Conservation (phyloP, 768 basidiomycete genomes). For the Mycena olivaceomarginata region DNA sequence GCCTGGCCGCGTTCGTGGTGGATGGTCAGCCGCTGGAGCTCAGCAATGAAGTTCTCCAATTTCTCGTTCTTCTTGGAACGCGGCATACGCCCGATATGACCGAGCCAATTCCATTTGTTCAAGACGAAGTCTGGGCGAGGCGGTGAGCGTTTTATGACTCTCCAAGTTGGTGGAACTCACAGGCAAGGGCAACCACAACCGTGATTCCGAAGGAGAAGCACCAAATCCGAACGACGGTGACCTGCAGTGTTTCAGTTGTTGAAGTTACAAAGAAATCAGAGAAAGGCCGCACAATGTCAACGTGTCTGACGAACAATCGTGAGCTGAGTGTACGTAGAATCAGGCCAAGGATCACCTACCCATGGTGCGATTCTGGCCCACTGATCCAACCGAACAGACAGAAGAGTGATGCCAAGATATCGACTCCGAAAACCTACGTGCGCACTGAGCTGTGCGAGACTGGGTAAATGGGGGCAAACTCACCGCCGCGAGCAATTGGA, state of each 20-base stretch:
- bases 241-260: constrained; percentile 5
- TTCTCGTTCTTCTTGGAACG: constrained; percentile 34
- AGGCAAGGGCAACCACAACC: constrained; percentile 36
- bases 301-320: constrained; percentile 22
- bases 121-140: constrained; percentile 19
- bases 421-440: constrained; percentile 25
- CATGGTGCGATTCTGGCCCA: constrained; percentile 24
- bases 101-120: constrained; percentile 37
- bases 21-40: constrained; percentile 35
- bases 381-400: constrained; percentile 39
- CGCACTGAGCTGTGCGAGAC: not conserved
- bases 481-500: constrained; percentile 33
- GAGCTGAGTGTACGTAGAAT: not conserved
- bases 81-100: constrained; percentile 23
- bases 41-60: constrained; percentile 32
- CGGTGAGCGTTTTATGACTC: not conserved
- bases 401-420: constrained; percentile 36
- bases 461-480: not conserved
- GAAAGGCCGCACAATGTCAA: constrained; percentile 28
- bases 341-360: constrained; percentile 14
- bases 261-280: not conserved
- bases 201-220: constrained; percentile 36
- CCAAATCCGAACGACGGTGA: constrained; percentile 37
- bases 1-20: constrained; percentile 32
- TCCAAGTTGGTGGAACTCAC: not conserved